A percentile compares a stretch with the other conserved stretches of the same genome.
Evolutionary conservation across 352 stramenopile species (phyloP).

Genomic region (Phytophthora fragariaefolia): DNA sequence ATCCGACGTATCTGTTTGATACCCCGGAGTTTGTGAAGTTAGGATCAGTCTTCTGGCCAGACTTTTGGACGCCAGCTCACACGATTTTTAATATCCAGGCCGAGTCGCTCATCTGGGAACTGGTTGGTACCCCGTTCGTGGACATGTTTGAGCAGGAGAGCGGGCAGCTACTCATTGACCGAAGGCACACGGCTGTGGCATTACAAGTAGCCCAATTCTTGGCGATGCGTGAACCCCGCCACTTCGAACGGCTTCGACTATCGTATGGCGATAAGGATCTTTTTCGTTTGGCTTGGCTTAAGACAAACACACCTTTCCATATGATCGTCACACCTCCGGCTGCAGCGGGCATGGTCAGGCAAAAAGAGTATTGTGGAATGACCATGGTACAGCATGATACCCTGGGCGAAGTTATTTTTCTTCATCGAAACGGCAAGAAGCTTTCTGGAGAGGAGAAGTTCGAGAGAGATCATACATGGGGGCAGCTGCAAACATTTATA

Average conservation of each 20-base stretch:
- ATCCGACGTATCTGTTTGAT: conserved; percentile 85
- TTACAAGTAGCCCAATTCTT: conserved; percentile 48
- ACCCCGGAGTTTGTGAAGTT: conserved; percentile 55
- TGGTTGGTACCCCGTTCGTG: conserved; percentile 79
- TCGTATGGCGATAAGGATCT: conserved; percentile 67
- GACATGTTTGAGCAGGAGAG: conserved; percentile 89
- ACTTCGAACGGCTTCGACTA: conserved; percentile 42
- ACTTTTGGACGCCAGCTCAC: conserved; percentile 76
- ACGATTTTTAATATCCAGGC: conserved; percentile 76
- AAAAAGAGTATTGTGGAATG: conserved; percentile 50
- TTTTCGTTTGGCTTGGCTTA: conserved; percentile 65
- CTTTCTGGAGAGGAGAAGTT: conserved; percentile 35
- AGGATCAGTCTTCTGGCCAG: conserved; percentile 80
- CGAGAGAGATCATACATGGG: conserved; percentile 36
- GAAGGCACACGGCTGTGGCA: conserved; percentile 23
- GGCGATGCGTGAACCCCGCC: conserved; percentile 36
- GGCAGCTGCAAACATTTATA: conserved; percentile 34
- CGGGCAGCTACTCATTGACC: conserved; percentile 74
- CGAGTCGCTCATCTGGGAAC: conserved; percentile 56
- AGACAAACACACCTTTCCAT: conserved; percentile 51
- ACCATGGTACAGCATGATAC: conserved; percentile 46
- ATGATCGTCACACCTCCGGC: conserved; percentile 52
- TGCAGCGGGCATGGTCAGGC: conserved; percentile 40
- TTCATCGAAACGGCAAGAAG: conserved; percentile 62
- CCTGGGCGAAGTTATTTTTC: conserved; percentile 45